Conservation (phyloP, 768 basidiomycete genomes). For the Tylopilus balloui region DNA sequence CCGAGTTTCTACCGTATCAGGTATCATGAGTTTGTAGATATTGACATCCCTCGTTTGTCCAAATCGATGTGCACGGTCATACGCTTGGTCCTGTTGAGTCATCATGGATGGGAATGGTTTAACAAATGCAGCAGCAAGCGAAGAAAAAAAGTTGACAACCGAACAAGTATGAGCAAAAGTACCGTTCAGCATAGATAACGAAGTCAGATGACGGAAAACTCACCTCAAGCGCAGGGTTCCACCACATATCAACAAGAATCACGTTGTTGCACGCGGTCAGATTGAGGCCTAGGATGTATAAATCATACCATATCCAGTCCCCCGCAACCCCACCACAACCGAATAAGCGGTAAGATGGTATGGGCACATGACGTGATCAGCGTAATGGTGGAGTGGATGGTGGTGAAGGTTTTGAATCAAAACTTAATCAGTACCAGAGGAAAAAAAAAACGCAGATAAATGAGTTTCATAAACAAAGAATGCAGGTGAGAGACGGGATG, state of each 20-base stretch:
- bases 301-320: conserved; percentile 1
- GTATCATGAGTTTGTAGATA: conserved; percentile 86
- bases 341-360: neutral
- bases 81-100: conserved; percentile 74
- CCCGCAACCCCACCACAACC: conserved; percentile 1
- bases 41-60: conserved; percentile 85
- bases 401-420: neutral
- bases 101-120: neutral
- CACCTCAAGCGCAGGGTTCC: conserved; percentile 86
- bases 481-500: neutral
- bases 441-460: neutral
- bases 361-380: neutral
- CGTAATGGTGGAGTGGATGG: neutral
- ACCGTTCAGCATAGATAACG: conserved; percentile 8
- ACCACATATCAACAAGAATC: conserved; percentile 91
- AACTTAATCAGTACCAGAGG: conserved; percentile 13
- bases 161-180: neutral
- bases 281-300: conserved; percentile 65
- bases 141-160: neutral
- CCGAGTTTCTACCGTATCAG: conserved; percentile 82
- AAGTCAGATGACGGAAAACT: conserved; percentile 16
- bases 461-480: neutral
- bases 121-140: neutral
- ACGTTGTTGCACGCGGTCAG: conserved; percentile 93
- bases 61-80: conserved; percentile 85